A percentile compares a stretch with the other conserved stretches of the same genome.
phyloP scores from a whole-genome alignment of 805 yeast genomes.

The Ogataea trehaloabstinens region DNA sequence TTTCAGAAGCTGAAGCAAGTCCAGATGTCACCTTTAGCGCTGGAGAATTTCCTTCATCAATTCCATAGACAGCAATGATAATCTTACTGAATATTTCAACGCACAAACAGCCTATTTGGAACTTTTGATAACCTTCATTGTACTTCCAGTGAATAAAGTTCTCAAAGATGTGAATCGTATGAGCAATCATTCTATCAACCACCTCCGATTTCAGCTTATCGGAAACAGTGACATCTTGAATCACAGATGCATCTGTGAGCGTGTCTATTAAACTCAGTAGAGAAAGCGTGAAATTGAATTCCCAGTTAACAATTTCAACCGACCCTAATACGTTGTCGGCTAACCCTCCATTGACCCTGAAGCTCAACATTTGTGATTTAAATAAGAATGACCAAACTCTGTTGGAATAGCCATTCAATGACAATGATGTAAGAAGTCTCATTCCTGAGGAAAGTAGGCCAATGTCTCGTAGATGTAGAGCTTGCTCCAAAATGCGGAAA shows the following conservation, averaged over 20 bases:
- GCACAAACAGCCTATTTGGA: conserved; percentile 56
- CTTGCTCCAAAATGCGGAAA: conserved; percentile 65
- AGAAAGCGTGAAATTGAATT: conserved; percentile 61
- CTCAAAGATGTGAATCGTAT: conserved; percentile 69
- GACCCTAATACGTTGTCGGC: conserved; percentile 63
- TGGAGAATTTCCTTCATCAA: conserved; percentile 39
- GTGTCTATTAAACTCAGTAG: conserved; percentile 54
- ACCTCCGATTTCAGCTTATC: conserved; percentile 50
- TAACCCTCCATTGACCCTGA: conserved; percentile 62
- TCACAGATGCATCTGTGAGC: conserved; percentile 51
- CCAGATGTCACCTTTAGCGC: conserved; percentile 45
- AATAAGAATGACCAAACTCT: conserved; percentile 79
- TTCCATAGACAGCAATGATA: conserved; percentile 52
- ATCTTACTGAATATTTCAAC: conserved; percentile 55
- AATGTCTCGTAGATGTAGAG: conserved; percentile 54
- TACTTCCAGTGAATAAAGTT: conserved; percentile 72
- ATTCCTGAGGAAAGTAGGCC: conserved; percentile 44
- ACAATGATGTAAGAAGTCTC: conserved; percentile 46
- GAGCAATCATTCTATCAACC: conserved; percentile 50
- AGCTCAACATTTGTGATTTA: conserved; percentile 62
- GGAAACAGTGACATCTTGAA: conserved; percentile 36
- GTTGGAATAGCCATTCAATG: conserved; percentile 48
- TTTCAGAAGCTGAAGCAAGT: conserved; percentile 48
- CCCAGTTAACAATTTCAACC: conserved; percentile 67
- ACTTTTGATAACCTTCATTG: conserved; percentile 51